Evolutionary conservation across 257 asterid genomes (phyloP), one percentile per base, ranked within the genome.

Genomic region (Leonotis leonurus): DNA sequence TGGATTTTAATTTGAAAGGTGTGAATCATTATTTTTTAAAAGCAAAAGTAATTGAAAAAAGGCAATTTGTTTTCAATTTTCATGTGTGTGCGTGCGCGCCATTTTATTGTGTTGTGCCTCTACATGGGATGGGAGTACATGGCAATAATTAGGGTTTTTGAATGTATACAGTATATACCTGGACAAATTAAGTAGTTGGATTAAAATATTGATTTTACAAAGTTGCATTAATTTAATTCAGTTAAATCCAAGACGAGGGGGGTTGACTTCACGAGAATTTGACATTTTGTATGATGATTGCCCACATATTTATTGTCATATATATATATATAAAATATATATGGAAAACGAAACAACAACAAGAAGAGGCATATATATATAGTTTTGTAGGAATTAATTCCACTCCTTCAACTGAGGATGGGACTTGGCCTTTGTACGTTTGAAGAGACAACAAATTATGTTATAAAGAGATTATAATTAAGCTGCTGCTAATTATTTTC

Each of bases 341-440:
- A 29, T 1, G 6, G 4, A 16, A 5, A 14, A 26, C 1, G 10
- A 12, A 20, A 2, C 3, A 12, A 29, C 3, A 29, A 20, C n/a
- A 30, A 43, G 8, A 4, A 17, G 22, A 49, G 51, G 32, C 8
- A 20, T 33, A 5, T 5, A 11, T 11, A n/a, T 1, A 33, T 9
- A 33, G 9, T 32, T 32, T 32, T 8, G 0, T 36, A 41, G 57
- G n/a, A n/a, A n/a, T n/a, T n/a, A 39, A 33, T 35, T 24, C 65
- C 70, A 55, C 56, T 68, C 69, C 70, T 70, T 65, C 40, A 52
- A 8, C 46, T 5, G 30, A 41, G 57, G 69, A 61, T 58, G 33
- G 43, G 68, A 60, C 64, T 45, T 63, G 72, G 70, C 70, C 72
- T 54, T 67, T 67, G 16, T 20, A n/a, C 35, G 51, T 27, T 36